Evolutionary conservation across 108 stramenopile genomes (phyloP), one percentile per base, ranked within the genome.

Genomic region (Seminavis robusta): DNA sequence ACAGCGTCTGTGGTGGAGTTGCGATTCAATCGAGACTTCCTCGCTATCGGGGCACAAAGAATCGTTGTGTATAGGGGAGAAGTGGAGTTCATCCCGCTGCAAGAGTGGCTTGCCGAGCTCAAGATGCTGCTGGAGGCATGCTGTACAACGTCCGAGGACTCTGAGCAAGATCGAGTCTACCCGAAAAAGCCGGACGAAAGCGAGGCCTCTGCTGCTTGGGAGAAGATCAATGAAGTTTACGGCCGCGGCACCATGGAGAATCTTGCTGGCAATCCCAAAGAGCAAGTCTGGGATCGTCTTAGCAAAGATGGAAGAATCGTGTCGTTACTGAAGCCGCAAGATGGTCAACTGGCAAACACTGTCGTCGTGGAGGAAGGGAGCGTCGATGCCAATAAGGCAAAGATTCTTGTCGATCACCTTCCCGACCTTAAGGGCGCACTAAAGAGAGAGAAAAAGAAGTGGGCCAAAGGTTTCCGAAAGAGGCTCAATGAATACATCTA

Each of bases 191-290:
- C n/a, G n/a, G n/a, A n/a, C n/a, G n/a, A n/a, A n/a, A n/a, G n/a
- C n/a, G n/a, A n/a, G 15, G 74, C 74, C 2, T 65, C 69, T 30
- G 69, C 69, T 3, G 69, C 74, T 4, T 76, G 74, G 74, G 44
- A 57, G 26, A 76, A 76, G 36, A 76, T 76, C 43, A 69, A 76
- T 7, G 69, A 76, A 56, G 74, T 76, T 24, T 76, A 76, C 47
- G 74, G 74, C 1, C 56, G 43, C 10, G 59, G 55, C 3, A 47
- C 47, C 9, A 76, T 76, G 74, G 40, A 33, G 10, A 43, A 19
- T 1, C 61, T 44, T 33, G 10, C 9, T 15, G 47, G 49, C 2
- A 39, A 46, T 25, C 45, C 21, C 4, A 57, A 59, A 13, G 52
- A 58, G 3, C 13, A 4, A 6, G 69, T 67, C 31, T 58, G 56